phyloP scores from a whole-genome alignment of 257 asterid genomes.

The Nemophila menziesii region DNA sequence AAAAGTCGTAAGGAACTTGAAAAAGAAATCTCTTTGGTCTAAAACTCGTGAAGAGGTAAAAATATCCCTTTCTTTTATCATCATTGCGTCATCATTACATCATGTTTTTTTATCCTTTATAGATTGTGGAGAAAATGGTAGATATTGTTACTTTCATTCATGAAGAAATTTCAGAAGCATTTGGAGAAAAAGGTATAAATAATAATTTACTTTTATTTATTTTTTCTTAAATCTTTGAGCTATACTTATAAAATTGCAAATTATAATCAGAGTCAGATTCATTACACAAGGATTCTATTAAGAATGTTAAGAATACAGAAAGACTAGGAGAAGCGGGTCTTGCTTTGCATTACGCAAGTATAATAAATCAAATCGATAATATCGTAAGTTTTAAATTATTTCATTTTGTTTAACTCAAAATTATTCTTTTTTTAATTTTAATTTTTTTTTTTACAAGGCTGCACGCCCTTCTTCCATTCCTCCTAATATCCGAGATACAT shows the following conservation, averaged over 20 bases:
- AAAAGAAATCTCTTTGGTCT: constrained; percentile 97
- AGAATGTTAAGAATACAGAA: constrained; percentile 42
- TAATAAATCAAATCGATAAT: constrained; percentile 81
- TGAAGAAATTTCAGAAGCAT: constrained; percentile 70
- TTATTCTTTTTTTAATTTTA: constrained; percentile 5
- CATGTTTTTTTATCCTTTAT: constrained; percentile 12
- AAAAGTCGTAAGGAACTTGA: constrained; percentile 70
- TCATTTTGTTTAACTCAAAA: neutral
- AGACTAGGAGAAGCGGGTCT: constrained; percentile 87
- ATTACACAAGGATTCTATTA: constrained; percentile 30
- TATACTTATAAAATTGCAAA: neutral
- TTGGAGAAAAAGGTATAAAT: constrained; percentile 73
- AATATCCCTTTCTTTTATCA: constrained; percentile 5
- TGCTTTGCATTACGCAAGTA: constrained; percentile 90
- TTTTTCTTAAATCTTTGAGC: too few relatives aligned
- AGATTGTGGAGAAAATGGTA: constrained; percentile 97
- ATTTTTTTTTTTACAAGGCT: constrained; percentile 37
- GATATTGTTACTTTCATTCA: constrained; percentile 79
- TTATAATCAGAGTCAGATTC: constrained; percentile 39
- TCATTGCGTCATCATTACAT: neutral
- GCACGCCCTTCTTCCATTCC: constrained; percentile 93
- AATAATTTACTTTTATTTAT: too few relatives aligned
- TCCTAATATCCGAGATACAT: constrained; percentile 77
- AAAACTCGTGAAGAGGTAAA: constrained; percentile 91
- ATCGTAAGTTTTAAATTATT: constrained; percentile 36